Evolutionary conservation across 2,329 filamentous ascomycete genomes (phyloP), one percentile per base, ranked within the genome.

Genomic region (Endocalyx cinctus): DNA sequence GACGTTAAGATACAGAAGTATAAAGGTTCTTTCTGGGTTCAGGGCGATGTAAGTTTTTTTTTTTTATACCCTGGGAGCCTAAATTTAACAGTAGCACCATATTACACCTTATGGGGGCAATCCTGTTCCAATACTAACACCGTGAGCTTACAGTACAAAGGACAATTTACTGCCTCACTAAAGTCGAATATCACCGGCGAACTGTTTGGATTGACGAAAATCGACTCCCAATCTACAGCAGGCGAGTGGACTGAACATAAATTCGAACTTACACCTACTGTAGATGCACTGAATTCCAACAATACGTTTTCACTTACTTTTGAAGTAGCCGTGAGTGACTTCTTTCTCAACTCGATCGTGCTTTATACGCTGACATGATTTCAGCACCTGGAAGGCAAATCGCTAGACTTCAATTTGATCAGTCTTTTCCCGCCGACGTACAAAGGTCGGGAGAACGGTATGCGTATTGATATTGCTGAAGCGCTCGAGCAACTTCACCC

Each of bases 351-450:
- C n/a, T n/a, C n/a, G n/a, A n/a, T n/a, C n/a, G n/a, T n/a, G n/a
- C n/a, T n/a, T n/a, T n/a, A n/a, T n/a, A n/a, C n/a, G n/a, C n/a
- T n/a, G n/a, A n/a, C n/a, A n/a, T n/a, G n/a, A n/a, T 23, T n/a
- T n/a, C 20, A 23, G 20, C 8, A n/a, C n/a, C 8, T n/a, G 20
- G n/a, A 23, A 23, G 20, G n/a, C 20, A n/a, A 59, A 5, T 66
- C 64, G 4, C 57, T 79, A 2, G 67, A 77, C 50, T 77, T 79
- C 35, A 73, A 74, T 46, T 50, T 79, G 14, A 71, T 79, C 49
- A 75, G 70, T 36, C 48, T 80, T 11, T 80, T 79, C 55, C 76
- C 74, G 3, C 72, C 72, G 1, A 79, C 75, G 0, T 79, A 71
- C 53, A 78, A 78, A 42, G 60, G 64, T 39, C 64, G 71, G 27